A percentile compares a stretch with the other conserved stretches of the same genome.
phyloP scores from a whole-genome alignment of 202 grass and related monocot species.

The Bolboschoenoplectus hybrid region DNA sequence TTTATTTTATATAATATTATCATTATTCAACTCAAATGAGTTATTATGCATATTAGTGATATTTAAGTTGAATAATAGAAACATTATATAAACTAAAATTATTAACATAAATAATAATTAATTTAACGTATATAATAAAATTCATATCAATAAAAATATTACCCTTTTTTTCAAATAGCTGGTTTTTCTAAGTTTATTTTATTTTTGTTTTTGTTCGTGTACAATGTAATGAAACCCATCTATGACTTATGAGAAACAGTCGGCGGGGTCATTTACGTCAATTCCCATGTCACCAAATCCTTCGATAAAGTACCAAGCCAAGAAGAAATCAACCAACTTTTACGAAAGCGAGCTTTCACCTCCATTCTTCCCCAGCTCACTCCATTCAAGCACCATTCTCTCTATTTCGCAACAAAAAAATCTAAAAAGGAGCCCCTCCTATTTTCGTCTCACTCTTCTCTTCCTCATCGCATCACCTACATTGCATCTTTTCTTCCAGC shows the following conservation, averaged over 20 bases:
- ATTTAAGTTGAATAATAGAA: too few relatives aligned
- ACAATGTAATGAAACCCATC: too few relatives aligned
- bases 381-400: not conserved
- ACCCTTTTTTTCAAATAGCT: too few relatives aligned
- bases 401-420: constrained; percentile 31
- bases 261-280: constrained; percentile 51
- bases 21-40: too few relatives aligned
- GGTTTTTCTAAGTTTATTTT: too few relatives aligned
- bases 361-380: not conserved
- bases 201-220: too few relatives aligned
- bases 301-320: not conserved
- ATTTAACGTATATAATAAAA: too few relatives aligned
- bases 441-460: not conserved
- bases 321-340: constrained; percentile 24
- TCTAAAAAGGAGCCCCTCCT: not conserved
- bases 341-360: constrained; percentile 54
- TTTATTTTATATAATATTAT: too few relatives aligned
- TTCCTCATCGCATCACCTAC: not conserved
- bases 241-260: constrained; percentile 31
- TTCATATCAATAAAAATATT: too few relatives aligned
- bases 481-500: constrained; percentile 16
- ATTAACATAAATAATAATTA: too few relatives aligned
- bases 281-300: constrained; percentile 11
- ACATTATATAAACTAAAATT: too few relatives aligned
- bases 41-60: too few relatives aligned